Evolutionary conservation across 768 basidiomycete genomes (phyloP), one percentile per base, ranked within the genome.

Genomic region (Pulveroboletus frians): DNA sequence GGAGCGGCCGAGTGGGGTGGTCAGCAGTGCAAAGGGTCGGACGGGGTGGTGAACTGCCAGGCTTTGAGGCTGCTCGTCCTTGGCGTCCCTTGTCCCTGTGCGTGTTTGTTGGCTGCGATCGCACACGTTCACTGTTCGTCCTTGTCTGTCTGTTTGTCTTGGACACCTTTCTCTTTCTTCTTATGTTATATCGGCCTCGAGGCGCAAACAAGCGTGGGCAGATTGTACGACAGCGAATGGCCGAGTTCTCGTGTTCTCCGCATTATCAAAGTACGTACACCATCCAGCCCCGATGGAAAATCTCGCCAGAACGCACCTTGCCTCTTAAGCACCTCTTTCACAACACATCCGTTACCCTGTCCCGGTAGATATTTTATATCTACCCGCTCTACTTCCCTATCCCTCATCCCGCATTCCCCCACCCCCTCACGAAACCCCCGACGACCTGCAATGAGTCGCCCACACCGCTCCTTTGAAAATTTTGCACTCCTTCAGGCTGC

Each of bases 401-500:
- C 37, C 40, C 20, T 34, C 40, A 34, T 42, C 41, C 32, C 49
- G 17, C 53, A 39, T 18, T 31, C 41, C 42, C 42, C 5, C 30
- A 9, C 20, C 51, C 26, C 47, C 46, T 65, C 59, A 66, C 67
- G 67, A 68, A 23, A n/a, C 2, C 50, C 4, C 54, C 52, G 56
- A 67, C 68, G 66, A 66, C 66, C 53, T 47, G 58, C 59, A 43
- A 68, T 68, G 66, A 69, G 66, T 68, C 68, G 68, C 45, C 58
- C 63, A 59, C 62, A 68, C 61, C 67, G 67, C 55, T 68, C 67
- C 15, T 70, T 70, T 70, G 67, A 70, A 69, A 70, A 69, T 39
- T 69, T 65, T 23, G 66, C 67, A 20, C 69, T 83, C 45, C 79
- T 83, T 54, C 67, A 66, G 41, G 82, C 79, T 31, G 83, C 83